Evolutionary conservation across 2,329 filamentous ascomycete species (phyloP), one percentile per base, ranked within the genome.

Genomic region (Alternaria infectoria): DNA sequence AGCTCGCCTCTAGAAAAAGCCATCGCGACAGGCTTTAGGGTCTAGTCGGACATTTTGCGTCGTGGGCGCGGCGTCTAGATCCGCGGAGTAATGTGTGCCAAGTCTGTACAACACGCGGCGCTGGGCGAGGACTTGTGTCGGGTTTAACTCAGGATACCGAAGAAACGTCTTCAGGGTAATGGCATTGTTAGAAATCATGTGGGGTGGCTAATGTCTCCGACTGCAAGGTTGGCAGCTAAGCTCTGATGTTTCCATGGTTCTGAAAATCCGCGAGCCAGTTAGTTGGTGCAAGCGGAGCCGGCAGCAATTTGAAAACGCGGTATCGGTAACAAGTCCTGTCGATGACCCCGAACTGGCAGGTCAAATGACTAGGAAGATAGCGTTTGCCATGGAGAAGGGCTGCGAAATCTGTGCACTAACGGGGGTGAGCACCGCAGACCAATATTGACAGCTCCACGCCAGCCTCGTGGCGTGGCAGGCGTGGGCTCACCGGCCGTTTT

Each of bases 1-100:
- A 63, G 61, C 61, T 51, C 52, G 57, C 40, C 5, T 56, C 57
- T 60, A 12, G 50, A 51, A 28, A 60, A 26, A 40, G 40, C 46
- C 57, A 56, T 51, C 17, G 61, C 59, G 21, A 57, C 49, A 59
- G 30, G 54, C 57, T 21, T 30, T 7, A 55, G 25, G 15, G 51
- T 55, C 25, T 63, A 57, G 45, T 51, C 57, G 36, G 51, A 47
- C 50, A 23, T 55, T 43, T 47, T 40, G 51, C 32, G 43, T 60
- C 12, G 61, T 49, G 40, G 50, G 28, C 45, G 57, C 13, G 28
- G 44, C 46, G 44, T 54, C 43, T 52, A 54, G 46, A 23, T 44
- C 40, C 32, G 40, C 30, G 46, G 51, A 47, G 30, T 46, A 32
- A 43, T 56, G 40, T 26, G 36, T 23, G 44, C 60, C 51, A 62